phyloP scores from a whole-genome alignment of 192 early-diverging fungal species.

The Coemansia sp. region DNA sequence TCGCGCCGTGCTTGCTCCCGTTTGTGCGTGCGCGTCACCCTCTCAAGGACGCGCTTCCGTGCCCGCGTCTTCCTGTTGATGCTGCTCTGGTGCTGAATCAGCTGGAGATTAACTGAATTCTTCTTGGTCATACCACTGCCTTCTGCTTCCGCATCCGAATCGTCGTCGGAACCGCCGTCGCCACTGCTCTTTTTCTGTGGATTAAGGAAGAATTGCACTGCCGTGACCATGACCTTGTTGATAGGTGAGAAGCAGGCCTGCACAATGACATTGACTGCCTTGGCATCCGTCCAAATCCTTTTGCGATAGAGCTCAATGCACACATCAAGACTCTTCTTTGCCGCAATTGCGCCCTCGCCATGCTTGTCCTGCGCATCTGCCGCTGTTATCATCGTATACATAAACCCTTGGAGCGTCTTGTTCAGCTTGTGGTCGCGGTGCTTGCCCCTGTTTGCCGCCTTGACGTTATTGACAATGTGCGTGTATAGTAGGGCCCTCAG shows the following conservation, averaged over 20 bases:
- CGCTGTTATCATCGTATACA: constrained; percentile 93
- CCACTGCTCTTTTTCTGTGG: constrained; percentile 63
- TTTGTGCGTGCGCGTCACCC: constrained; percentile 57
- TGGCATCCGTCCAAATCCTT: constrained; percentile 96
- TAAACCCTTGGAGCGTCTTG: constrained; percentile 94
- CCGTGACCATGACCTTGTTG: constrained; percentile 89
- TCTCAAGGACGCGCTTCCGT: constrained; percentile 72
- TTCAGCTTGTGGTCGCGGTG: constrained; percentile 97
- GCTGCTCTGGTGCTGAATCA: constrained; percentile 73
- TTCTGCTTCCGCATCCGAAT: constrained; percentile 59
- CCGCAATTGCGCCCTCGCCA: constrained; percentile 82
- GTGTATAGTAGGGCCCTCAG: constrained; percentile 86
- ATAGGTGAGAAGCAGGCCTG: constrained; percentile 93
- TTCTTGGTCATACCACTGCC: constrained; percentile 16
- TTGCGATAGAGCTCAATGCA: constrained; percentile 98
- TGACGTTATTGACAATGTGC: constrained; percentile 96
- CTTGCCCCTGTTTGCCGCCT: constrained; percentile 81
- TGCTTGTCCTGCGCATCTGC: constrained; percentile 63
- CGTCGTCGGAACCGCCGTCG: constrained; percentile 61
- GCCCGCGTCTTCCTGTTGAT: constrained; percentile 88
- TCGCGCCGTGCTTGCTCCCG: constrained; percentile 60
- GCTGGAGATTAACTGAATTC: constrained; percentile 63
- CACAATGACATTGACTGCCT: constrained; percentile 98
- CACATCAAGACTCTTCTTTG: constrained; percentile 92
- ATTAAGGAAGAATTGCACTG: constrained; percentile 92